Conservation (phyloP, 352 stramenopile genomes). For the Phytophthora europaea region DNA sequence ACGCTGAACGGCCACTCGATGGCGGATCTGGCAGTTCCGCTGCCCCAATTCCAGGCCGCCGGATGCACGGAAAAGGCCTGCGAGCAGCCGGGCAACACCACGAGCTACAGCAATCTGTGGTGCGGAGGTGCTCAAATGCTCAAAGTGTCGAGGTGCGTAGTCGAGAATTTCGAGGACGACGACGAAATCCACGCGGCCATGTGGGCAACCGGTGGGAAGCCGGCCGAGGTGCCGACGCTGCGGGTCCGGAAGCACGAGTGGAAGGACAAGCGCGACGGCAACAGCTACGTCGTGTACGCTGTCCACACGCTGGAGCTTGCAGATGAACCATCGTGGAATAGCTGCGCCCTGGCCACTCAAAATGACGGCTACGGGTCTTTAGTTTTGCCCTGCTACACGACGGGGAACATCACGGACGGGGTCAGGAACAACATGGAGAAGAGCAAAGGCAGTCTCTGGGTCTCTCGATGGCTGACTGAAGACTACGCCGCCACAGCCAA, state of each 20-base stretch:
- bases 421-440: constrained; percentile 19
- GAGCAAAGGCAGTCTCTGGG: constrained; percentile 15
- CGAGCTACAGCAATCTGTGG: constrained; percentile 20
- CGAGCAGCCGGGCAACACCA: constrained; percentile 20
- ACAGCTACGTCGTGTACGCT: constrained; percentile 18
- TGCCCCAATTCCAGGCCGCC: constrained; percentile 7
- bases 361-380: constrained; percentile 32
- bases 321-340: constrained; percentile 30
- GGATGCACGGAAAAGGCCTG: constrained; percentile 23
- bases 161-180: constrained; percentile 15
- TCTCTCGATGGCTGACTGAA: constrained; percentile 39
- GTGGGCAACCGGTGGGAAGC: constrained; percentile 31
- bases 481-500: constrained; percentile 3
- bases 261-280: constrained; percentile 9
- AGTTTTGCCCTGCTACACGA: constrained; percentile 39
- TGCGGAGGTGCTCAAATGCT: constrained; percentile 33
- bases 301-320: constrained; percentile 21
- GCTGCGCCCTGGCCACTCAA: constrained; percentile 11
- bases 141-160: constrained; percentile 19
- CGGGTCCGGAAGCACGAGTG: constrained; percentile 20
- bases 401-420: background rate
- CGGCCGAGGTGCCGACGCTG: constrained; percentile 4
- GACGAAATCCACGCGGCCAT: constrained; percentile 21
- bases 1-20: constrained; percentile 23
- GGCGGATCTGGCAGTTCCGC: constrained; percentile 25